A percentile compares a stretch with the other conserved stretches of the same genome.
Evolutionary conservation across 768 basidiomycete genomes (phyloP).

Genomic region (Termitomyces sp.): DNA sequence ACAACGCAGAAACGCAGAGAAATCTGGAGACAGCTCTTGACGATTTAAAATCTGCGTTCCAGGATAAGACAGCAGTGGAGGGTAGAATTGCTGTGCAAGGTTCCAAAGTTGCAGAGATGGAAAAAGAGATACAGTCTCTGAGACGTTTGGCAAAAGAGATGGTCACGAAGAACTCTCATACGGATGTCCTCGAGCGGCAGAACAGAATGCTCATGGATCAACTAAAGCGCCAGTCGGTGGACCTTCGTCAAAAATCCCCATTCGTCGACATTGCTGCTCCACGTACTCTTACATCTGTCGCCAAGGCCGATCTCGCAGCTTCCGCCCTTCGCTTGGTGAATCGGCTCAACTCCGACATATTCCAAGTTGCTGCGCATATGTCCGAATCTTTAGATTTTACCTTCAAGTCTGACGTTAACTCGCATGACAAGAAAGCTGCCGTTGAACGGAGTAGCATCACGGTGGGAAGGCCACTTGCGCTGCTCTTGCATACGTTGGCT

Average conservation of each 20-base stretch:
- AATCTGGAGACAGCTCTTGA: background rate
- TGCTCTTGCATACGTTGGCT: background rate
- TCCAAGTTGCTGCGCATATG: conserved; percentile 35
- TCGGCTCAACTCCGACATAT: conserved; percentile 33
- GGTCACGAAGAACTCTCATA: conserved; percentile 14
- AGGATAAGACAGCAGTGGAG: background rate
- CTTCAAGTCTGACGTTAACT: background rate
- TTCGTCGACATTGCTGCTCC: background rate
- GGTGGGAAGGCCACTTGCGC: background rate
- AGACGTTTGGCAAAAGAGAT: conserved; percentile 5
- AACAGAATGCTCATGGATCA: conserved; percentile 30
- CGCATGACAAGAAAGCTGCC: background rate
- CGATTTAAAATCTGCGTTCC: background rate
- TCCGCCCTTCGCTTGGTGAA: conserved; percentile 20
- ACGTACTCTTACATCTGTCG: background rate
- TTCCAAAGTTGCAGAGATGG: conserved; percentile 6
- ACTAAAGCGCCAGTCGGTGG: conserved; percentile 25
- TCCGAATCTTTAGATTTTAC: conserved; percentile 23
- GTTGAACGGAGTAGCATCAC: background rate
- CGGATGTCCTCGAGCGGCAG: conserved; percentile 22
- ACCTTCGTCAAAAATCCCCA: conserved; percentile 18
- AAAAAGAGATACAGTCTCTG: conserved; percentile 11
- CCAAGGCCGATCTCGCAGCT: conserved; percentile 6
- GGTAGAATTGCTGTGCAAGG: background rate
- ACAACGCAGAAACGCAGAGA: background rate